Evolutionary conservation across 768 basidiomycete genomes (phyloP), one percentile per base, ranked within the genome.

Genomic region (Lyophyllum shimeji): DNA sequence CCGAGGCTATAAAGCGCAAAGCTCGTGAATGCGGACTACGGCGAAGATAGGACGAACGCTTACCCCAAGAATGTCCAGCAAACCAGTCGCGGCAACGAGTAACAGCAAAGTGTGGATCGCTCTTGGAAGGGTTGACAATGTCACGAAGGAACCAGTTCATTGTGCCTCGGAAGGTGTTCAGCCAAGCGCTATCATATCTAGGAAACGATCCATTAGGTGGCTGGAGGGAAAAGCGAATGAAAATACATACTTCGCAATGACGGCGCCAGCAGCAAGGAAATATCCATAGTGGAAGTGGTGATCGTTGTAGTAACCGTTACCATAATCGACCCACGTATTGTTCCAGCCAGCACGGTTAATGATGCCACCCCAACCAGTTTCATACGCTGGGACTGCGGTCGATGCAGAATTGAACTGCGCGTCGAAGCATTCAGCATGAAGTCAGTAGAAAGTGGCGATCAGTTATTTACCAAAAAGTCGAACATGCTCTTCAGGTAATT

Each of bases 231-330:
- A 31, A 18, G 29, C 39, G 33, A 20, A 31, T 20, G 21, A 21
- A 18, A 11, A 23, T 15, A 11, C 61, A 27, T 61, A 73, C 66
- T 66, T 71, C 1, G 70, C 70, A 27, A 73, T 65, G 5, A 71
- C 68, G 13, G 71, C 68, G 21, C 65, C 67, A 1, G 63, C 68
- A 13, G 65, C 55, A 6, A 73, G 66, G 59, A 71, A 61, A 45
- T 73, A 73, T 1, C 71, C 71, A 51, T 71, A 73, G 50, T 73
- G 71, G 59, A 73, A 73, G 50, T 71, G 70, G 43, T 73, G 69
- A 47, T 71, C 71, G 50, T 73, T 73, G 56, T 71, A 73, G 18
- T 67, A 73, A 18, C 69, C 70, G 52, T 73, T 73, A n/a, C 71
- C 71, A 27, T 60, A 73, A 50, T 73, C 71, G 7, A 69, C 64